phyloP scores from a whole-genome alignment of 805 yeast genomes.

The Yamadazyma olivae region DNA sequence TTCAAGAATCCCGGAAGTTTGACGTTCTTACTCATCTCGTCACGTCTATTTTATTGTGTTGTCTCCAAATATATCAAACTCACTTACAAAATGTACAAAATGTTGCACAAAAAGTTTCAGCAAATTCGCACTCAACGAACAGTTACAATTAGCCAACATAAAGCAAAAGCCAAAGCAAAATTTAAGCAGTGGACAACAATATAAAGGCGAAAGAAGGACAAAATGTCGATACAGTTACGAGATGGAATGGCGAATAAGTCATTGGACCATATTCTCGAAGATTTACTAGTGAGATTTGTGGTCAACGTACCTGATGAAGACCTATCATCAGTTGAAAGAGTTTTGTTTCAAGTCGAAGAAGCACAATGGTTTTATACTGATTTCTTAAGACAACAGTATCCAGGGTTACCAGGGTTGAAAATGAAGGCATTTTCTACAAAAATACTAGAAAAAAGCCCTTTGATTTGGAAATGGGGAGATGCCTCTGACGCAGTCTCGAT shows the following conservation, averaged over 20 bases:
- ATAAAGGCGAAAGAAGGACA: no score
- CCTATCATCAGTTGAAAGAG: conserved; percentile 71
- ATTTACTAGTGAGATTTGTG: conserved; percentile 83
- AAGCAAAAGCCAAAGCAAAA: no score
- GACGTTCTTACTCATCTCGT: not conserved
- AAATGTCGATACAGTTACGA: conserved; percentile 59
- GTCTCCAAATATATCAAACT: no score
- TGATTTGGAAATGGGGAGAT: conserved; percentile 81
- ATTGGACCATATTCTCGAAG: conserved; percentile 75
- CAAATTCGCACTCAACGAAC: no score
- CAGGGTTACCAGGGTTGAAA: conserved; percentile 70
- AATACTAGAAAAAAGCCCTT: conserved; percentile 67
- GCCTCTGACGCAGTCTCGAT: conserved; percentile 74
- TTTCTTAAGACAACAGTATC: conserved; percentile 69
- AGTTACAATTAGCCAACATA: no score
- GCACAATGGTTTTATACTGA: conserved; percentile 98
- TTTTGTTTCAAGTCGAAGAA: conserved; percentile 92
- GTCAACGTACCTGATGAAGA: conserved; percentile 93
- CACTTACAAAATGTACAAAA: no score
- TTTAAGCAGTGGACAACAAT: no score
- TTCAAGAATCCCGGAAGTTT: conserved; percentile 32
- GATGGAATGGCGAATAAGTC: conserved; percentile 60
- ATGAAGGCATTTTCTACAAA: conserved; percentile 72
- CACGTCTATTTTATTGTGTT: no score
- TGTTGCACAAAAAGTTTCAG: no score